These are phyloP conservation scores for Rhododendron henanense DNA, from an alignment of 148 eudicot species.

Conservation along the genomic window DNA sequence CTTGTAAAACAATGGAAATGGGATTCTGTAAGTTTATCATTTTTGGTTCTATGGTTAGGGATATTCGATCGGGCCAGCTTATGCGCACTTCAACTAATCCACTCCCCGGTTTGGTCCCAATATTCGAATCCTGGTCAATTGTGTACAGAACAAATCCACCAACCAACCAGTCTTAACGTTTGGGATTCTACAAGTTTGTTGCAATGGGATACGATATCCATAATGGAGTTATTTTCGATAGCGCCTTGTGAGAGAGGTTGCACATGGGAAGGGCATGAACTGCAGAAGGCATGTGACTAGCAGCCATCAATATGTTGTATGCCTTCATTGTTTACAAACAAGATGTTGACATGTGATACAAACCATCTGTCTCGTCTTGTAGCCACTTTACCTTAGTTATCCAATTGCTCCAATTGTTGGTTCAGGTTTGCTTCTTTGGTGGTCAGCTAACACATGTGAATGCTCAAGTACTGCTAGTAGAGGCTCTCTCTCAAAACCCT, in stretches of 20 bases:
- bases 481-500: neutral
- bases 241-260: conserved; percentile 16
- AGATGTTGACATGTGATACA: conserved; percentile 10
- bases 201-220: neutral
- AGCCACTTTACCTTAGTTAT: neutral
- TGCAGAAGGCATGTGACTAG: conserved; percentile 26
- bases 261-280: conserved; percentile 39
- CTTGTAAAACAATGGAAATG: neutral
- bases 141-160: neutral
- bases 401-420: neutral
- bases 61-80: neutral
- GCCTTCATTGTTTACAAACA: conserved; percentile 2
- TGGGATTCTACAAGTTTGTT: neutral
- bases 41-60: neutral
- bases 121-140: neutral
- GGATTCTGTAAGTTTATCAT: neutral
- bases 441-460: neutral
- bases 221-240: neutral
- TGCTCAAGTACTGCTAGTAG: neutral
- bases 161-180: neutral
- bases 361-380: conserved; percentile 6
- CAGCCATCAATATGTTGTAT: conserved; percentile 22
- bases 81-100: neutral
- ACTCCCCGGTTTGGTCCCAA: no score
- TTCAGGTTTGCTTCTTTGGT: neutral